Base-by-base conservation (phyloP, 768 basidiomycete species). In the Glaciozyma martinii region DNA sequence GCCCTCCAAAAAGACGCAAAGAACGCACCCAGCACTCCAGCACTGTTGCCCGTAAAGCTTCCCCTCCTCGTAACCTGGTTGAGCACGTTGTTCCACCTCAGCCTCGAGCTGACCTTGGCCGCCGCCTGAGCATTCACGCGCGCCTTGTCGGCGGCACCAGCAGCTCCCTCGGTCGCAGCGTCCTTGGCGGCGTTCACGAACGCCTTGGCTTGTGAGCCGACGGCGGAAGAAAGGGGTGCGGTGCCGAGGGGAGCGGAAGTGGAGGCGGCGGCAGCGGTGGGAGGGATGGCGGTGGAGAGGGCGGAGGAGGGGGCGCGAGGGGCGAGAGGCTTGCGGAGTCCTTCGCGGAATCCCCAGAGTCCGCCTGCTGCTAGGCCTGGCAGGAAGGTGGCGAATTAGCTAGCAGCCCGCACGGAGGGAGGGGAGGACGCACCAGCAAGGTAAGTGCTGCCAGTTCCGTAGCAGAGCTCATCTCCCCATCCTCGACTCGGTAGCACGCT, bases 401-500 rank as follows among this genome's bases (percentile, higher is more conserved):
- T 32, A 27, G 32, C 18, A 18, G 37, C 32, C 18, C 84, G 82
- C 81, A 82, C 82, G 81, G 80, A 52, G 3, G 25, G 50, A 52
- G 50, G n/a, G 50, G 77, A 63, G 59, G 67, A 86, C 90, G 76
- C 76, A 97, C 94, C 94, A 77, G 88, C 83, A 63, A 99, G 85
- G 85, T 99, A 99, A 80, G 92, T 95, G 71, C 93, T 93, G 69
- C 95, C 95, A 74, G 93, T 97, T 75, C 95, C 95, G 79, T 98
- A 97, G 83, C 92, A 97, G 66, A 99, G 80, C 80, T 99, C 95
- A 80, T 99, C 95, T 79, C 90, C 89, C 93, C 91, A 98, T 68
- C 95, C 92, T 80, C 95, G 82, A 76, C 87, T 89, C 72, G 93
- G 92, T 70, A 99, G 84, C 64, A 93, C 92, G 66, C 89, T 91